Base-by-base conservation (phyloP, 208 protist genomes). In the Trichomonas tenax region DNA sequence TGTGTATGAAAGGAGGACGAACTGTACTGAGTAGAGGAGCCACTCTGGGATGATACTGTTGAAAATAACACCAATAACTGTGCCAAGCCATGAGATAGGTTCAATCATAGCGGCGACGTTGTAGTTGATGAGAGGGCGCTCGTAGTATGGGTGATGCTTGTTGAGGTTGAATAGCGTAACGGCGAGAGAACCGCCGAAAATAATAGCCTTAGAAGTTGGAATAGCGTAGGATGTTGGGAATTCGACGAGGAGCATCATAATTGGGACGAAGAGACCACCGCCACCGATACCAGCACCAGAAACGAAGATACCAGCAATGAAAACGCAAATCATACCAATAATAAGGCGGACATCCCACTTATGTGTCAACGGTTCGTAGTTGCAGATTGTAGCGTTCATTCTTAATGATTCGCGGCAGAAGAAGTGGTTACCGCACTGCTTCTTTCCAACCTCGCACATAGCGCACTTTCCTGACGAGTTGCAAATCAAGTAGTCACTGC, bases 81-180 rank as follows among this genome's bases (percentile, higher is more conserved):
- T 96, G n/a, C 86, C 86, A 51, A 93, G 86, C 86, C 86, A 93
- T 51, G 86, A 93, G 45, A 96, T 95, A 48, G 96, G 96, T 63
- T 93, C 95, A 82, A 96, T 96, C n/a, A 95, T 96, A 44, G 82
- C 23, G 15, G 95, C 72, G 45, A 95, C 84, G 31, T 93, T 95
- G 51, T 96, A 96, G 38, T 96, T 95, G 44, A 96, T 96, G 23
- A 96, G 82, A 44, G 96, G 96, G 11, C 82, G 41, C 9, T 96
- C 51, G 38, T 88, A 95, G 17, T 63, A 49, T 41, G 82, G 84
- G 31, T 96, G 63, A 1, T 17, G 14, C 40, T 46, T 34, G 31
- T 84, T 14, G 8, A 96, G n/a, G 84, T 96, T 96, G n/a, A 96
- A 95, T 0, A 82, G 8, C 8, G 51, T 51, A 63, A 96, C 95